Conservation (phyloP, 768 basidiomycete genomes). For the Tylopilus felleus region DNA sequence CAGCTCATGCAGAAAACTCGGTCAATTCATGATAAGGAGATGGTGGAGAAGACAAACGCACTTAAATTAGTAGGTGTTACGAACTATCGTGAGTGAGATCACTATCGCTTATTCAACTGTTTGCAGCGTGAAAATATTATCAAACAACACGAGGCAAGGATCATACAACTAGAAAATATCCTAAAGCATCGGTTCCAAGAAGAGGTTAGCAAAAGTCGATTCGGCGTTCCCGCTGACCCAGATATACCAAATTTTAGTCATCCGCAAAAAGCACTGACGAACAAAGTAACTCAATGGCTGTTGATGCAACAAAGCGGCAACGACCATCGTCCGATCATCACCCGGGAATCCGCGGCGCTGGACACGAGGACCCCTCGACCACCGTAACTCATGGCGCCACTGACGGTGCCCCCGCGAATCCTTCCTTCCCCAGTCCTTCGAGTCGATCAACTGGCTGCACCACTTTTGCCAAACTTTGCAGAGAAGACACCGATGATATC, state of each 20-base stretch:
- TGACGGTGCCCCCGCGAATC: slow-evolving; percentile 10
- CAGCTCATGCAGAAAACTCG: slow-evolving; percentile 43
- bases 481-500: slow-evolving; percentile 29
- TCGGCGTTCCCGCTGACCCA: slow-evolving; percentile 15
- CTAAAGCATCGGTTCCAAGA: slow-evolving; percentile 45
- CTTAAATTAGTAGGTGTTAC: slow-evolving; percentile 44
- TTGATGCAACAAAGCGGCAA: slow-evolving; percentile 10
- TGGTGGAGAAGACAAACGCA: slow-evolving; percentile 54
- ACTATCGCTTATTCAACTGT: slow-evolving; percentile 5
- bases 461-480: slow-evolving; percentile 25
- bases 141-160: slow-evolving; percentile 41
- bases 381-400: slow-evolving; percentile 5
- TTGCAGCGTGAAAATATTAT: slow-evolving; percentile 48
- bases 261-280: slow-evolving; percentile 11
- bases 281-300: slow-evolving; percentile 12
- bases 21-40: slow-evolving; percentile 49
- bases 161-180: slow-evolving; percentile 43
- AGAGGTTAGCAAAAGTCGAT: slow-evolving; percentile 18
- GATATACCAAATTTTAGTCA: slow-evolving; percentile 12
- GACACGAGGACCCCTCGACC: slow-evolving; percentile 9
- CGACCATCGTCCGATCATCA: slow-evolving; percentile 11
- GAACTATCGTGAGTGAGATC: slow-evolving; percentile 1
- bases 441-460: slow-evolving; percentile 21
- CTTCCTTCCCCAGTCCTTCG: slow-evolving; percentile 7
- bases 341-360: slow-evolving; percentile 18